Percentiles rank a stretch among this genome's conserved stretches.
phyloP scores from a whole-genome alignment of 495 filamentous ascomycete species.

The Penicillium fimorum region DNA sequence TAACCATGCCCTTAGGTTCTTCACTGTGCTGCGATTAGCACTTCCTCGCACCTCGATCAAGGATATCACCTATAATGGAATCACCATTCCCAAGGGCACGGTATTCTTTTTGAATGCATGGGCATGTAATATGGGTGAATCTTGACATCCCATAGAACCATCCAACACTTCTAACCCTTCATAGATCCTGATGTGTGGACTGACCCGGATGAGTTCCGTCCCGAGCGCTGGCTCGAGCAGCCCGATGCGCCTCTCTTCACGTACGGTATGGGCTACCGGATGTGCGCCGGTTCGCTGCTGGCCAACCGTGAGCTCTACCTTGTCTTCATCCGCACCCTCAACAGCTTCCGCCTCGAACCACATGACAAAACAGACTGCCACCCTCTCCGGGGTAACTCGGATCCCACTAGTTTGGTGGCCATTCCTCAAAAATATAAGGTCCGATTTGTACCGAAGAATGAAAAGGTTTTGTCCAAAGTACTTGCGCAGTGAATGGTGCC shows the following conservation, averaged over 20 bases:
- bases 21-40: constrained; percentile 58
- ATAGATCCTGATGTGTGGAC: constrained; percentile 56
- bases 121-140: constrained; percentile 61
- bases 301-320: constrained; percentile 66
- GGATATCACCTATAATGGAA: constrained; percentile 57
- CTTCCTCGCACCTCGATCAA: constrained; percentile 59
- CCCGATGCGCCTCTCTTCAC: constrained; percentile 61
- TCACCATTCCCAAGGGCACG: constrained; percentile 56
- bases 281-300: constrained; percentile 63
- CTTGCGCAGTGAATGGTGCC: constrained; percentile 22
- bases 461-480: constrained; percentile 35
- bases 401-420: constrained; percentile 58
- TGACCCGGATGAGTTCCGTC: constrained; percentile 58
- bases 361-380: constrained; percentile 50
- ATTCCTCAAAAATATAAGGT: constrained; percentile 56
- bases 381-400: constrained; percentile 54
- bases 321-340: constrained; percentile 60
- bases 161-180: not conserved
- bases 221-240: constrained; percentile 62
- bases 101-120: constrained; percentile 65
- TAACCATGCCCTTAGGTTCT: constrained; percentile 41
- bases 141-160: not conserved
- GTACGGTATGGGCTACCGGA: constrained; percentile 62
- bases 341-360: constrained; percentile 56
- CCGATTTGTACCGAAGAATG: constrained; percentile 53